These are phyloP conservation scores for Eutreptiella sp. DNA, from an alignment of 208 protist species.

Conservation along the genomic window DNA sequence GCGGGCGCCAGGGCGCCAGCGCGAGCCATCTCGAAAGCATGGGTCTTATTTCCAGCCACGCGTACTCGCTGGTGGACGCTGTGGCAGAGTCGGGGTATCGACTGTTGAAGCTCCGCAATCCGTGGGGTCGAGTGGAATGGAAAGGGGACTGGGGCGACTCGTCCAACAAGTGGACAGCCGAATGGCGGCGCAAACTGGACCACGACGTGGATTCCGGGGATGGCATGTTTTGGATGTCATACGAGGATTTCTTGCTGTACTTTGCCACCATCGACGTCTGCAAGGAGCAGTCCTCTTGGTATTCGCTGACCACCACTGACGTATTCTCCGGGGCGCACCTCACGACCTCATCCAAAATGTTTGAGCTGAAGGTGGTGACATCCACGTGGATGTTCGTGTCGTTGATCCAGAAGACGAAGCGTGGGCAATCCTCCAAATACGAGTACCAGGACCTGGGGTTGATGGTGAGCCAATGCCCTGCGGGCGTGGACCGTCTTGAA, in stretches of 20 bases:
- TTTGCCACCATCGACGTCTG: constrained; percentile 10
- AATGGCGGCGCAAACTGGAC: background rate
- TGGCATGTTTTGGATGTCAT: constrained; percentile 18
- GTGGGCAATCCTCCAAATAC: background rate
- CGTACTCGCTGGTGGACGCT: constrained; percentile 1
- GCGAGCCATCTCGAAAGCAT: too few relatives aligned
- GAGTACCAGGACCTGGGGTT: constrained; percentile 9
- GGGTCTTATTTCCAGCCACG: constrained; percentile 15
- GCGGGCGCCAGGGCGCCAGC: too few relatives aligned
- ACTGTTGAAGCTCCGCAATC: constrained; percentile 33
- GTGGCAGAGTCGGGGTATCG: background rate
- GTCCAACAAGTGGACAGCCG: constrained; percentile 18
- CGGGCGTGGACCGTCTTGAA: too few relatives aligned
- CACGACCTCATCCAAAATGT: background rate
- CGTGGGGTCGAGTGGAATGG: constrained; percentile 39
- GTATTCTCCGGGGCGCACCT: background rate
- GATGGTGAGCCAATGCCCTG: too few relatives aligned
- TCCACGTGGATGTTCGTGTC: constrained; percentile 13
- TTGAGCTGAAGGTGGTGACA: background rate
- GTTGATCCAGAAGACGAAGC: constrained; percentile 3
- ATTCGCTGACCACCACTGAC: background rate
- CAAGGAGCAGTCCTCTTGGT: constrained; percentile 1
- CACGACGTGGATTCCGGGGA: background rate
- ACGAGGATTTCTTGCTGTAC: constrained; percentile 16
- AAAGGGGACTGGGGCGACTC: constrained; percentile 32